These are phyloP conservation scores for Fusarium drepaniforme DNA, from an alignment of 2,329 filamentous ascomycete genomes.

Conservation along the genomic window DNA sequence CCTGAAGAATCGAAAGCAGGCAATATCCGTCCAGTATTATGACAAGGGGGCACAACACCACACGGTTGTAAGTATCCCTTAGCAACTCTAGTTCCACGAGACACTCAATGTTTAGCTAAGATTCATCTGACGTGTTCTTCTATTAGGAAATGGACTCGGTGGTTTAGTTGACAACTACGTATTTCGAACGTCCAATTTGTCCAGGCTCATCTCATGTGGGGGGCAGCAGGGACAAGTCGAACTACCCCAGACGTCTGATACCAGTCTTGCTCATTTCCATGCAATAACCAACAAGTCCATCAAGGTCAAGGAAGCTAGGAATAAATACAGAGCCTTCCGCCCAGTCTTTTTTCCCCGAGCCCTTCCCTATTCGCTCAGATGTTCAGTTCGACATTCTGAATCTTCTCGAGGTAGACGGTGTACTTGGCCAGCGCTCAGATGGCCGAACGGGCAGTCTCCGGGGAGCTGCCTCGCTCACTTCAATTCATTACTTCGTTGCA, in stretches of 20 bases:
- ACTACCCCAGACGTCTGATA: neutral
- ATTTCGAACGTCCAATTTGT: neutral
- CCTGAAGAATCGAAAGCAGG: neutral
- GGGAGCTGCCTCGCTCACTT: neutral
- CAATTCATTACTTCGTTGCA: neutral
- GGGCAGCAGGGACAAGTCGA: neutral
- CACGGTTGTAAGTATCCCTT: neutral
- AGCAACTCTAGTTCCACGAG: neutral
- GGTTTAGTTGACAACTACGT: neutral
- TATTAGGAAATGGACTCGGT: neutral
- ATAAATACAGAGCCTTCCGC: neutral
- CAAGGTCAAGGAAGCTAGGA: neutral
- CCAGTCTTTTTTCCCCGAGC: neutral
- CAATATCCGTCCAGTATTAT: neutral
- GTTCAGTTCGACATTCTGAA: constrained; percentile 26
- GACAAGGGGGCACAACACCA: neutral
- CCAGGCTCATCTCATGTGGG: neutral
- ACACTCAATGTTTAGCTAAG: neutral
- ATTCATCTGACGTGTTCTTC: neutral
- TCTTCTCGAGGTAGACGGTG: constrained; percentile 18
- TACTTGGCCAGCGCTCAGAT: constrained; percentile 28
- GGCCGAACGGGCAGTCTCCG: constrained; percentile 24
- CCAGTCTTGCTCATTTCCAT: neutral
- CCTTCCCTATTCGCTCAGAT: neutral
- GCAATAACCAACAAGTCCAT: neutral